Percentiles rank a stretch among this genome's conserved stretches.
Evolutionary conservation across 2,329 filamentous ascomycete species (phyloP).

Genomic region (Arthrobotrys pseudoclavata): DNA sequence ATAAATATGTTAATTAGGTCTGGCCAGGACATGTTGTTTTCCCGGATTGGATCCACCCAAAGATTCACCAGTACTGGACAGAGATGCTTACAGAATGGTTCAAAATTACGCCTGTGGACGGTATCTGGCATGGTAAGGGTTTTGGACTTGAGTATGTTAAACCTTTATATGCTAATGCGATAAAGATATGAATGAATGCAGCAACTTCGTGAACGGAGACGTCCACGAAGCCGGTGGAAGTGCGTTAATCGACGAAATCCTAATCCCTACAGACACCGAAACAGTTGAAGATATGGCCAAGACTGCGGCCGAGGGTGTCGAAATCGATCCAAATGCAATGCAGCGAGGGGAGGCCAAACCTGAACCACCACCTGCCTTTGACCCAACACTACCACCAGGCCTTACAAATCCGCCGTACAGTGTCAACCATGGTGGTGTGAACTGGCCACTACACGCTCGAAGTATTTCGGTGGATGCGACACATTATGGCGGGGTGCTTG

Average conservation of each 20-base stretch:
- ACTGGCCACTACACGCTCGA: conserved; percentile 76
- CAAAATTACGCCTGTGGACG: conserved; percentile 70
- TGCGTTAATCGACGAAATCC: conserved; percentile 77
- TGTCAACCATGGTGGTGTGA: conserved; percentile 74
- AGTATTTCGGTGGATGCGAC: conserved; percentile 82
- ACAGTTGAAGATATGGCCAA: conserved; percentile 54
- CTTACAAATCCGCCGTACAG: conserved; percentile 81
- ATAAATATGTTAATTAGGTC: conserved; percentile 69
- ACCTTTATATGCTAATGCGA: not conserved
- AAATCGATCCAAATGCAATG: conserved; percentile 64
- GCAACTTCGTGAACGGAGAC: conserved; percentile 70
- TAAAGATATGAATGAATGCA: conserved; percentile 61
- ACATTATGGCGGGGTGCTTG: conserved; percentile 77
- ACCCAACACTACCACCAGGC: conserved; percentile 78
- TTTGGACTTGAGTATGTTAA: conserved; percentile 57
- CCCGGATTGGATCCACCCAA: conserved; percentile 81
- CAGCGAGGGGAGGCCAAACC: conserved; percentile 75
- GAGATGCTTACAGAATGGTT: conserved; percentile 78
- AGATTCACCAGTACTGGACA: conserved; percentile 78
- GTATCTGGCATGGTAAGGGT: conserved; percentile 74
- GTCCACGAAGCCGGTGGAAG: conserved; percentile 69
- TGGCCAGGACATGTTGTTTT: conserved; percentile 82
- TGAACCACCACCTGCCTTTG: conserved; percentile 76
- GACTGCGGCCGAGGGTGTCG: conserved; percentile 35
- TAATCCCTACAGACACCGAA: conserved; percentile 79